Conservation (phyloP, 345 rosid species). For the Gossypium thurberi region DNA sequence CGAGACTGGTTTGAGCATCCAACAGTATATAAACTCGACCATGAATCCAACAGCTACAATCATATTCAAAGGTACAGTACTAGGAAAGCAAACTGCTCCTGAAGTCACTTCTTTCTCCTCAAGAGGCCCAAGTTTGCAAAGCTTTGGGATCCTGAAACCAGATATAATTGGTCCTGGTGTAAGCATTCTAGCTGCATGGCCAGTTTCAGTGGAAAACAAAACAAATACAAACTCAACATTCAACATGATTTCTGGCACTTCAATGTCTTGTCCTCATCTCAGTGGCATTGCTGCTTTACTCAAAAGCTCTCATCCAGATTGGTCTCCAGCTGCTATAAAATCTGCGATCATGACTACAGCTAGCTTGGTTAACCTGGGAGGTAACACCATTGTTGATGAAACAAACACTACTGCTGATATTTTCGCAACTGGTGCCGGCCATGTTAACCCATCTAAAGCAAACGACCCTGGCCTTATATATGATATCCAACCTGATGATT, state of each 20-base stretch:
- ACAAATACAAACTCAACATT: conserved; percentile 31
- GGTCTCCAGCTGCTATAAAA: conserved; percentile 48
- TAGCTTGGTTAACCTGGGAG: conserved; percentile 22
- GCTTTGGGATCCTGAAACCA: conserved; percentile 35
- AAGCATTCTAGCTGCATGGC: conserved; percentile 51
- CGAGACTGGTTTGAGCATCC: conserved; percentile 24
- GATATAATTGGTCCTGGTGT: conserved; percentile 45
- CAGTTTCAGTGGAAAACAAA: conserved; percentile 25
- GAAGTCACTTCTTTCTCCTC: conserved; percentile 43
- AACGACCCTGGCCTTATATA: conserved; percentile 39
- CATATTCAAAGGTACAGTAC: conserved; percentile 27
- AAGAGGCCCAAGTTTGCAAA: conserved; percentile 31
- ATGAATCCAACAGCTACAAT: conserved; percentile 32
- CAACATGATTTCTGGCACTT: conserved; percentile 43
- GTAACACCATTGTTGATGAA: conserved; percentile 32
- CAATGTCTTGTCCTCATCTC: conserved; percentile 58
- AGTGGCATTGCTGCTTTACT: conserved; percentile 40
- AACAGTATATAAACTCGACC: conserved; percentile 30
- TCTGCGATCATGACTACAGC: conserved; percentile 50
- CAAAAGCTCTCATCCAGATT: conserved; percentile 34
- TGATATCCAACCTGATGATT: conserved; percentile 35
- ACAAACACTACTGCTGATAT: conserved; percentile 33
- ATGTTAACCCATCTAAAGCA: conserved; percentile 46
- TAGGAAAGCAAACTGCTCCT: conserved; percentile 33
- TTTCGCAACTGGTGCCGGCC: conserved; percentile 38